These are phyloP conservation scores for Leccinum arenicola DNA, from an alignment of 768 basidiomycete species.

Conservation along the genomic window DNA sequence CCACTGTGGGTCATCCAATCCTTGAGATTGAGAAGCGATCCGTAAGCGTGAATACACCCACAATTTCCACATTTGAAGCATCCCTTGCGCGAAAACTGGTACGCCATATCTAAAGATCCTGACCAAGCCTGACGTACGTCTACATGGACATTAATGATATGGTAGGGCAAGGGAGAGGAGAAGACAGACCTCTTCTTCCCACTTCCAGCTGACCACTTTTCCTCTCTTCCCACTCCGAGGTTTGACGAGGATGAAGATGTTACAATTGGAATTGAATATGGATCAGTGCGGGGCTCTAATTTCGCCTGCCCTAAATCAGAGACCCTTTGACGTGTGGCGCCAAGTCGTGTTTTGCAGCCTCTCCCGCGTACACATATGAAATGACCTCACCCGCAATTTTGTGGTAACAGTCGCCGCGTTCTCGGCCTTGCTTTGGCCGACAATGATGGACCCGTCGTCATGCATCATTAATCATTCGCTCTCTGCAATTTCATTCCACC, in stretches of 20 bases:
- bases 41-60: slow-evolving; percentile 40
- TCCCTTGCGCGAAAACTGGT: slow-evolving; percentile 81
- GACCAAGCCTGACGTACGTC: slow-evolving; percentile 46
- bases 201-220: slow-evolving; percentile 65
- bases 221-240: slow-evolving; percentile 62
- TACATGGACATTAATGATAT: slow-evolving; percentile 21
- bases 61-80: slow-evolving; percentile 94
- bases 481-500: slow-evolving; percentile 21
- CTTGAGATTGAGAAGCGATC: slow-evolving; percentile 8
- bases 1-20: slow-evolving; percentile 50
- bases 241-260: slow-evolving; percentile 53
- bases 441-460: slow-evolving; percentile 2
- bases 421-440: slow-evolving; percentile 10
- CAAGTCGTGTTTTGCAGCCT: background rate
- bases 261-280: slow-evolving; percentile 18
- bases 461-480: slow-evolving; percentile 6
- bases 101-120: slow-evolving; percentile 60
- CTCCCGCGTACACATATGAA: background rate
- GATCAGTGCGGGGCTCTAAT: slow-evolving; percentile 9
- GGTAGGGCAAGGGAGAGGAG: slow-evolving; percentile 4
- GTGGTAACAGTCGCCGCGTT: slow-evolving; percentile 9
- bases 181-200: slow-evolving; percentile 64
- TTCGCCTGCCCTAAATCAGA: slow-evolving; percentile 34
- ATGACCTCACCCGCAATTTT: slow-evolving; percentile 9
- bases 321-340: slow-evolving; percentile 29